Evolutionary conservation across 495 filamentous ascomycete species (phyloP).

Genomic region (Chaetomidium leptoderma): DNA sequence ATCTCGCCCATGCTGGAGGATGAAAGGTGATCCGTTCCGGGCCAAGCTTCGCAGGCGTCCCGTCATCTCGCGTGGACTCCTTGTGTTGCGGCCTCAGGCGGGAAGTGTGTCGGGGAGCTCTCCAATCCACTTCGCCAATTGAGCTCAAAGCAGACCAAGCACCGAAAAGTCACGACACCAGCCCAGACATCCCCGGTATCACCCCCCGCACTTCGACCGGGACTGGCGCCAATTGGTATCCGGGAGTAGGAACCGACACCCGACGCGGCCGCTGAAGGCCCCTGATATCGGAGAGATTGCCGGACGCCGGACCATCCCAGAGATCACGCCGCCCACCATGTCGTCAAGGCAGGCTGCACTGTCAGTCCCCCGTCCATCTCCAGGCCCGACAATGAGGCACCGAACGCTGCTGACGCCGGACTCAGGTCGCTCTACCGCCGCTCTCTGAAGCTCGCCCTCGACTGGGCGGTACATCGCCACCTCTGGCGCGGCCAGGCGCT

Average conservation of each 20-base stretch:
- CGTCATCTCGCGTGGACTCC: too few relatives aligned
- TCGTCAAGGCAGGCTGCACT: slow-evolving; percentile 44
- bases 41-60: too few relatives aligned
- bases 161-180: slow-evolving; percentile 14
- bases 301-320: not conserved
- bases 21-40: slow-evolving; percentile 6
- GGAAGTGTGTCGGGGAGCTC: not conserved
- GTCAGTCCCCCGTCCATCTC: slow-evolving; percentile 31
- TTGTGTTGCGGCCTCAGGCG: slow-evolving; percentile 18
- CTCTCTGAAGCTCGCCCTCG: slow-evolving; percentile 84
- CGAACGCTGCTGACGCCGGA: slow-evolving; percentile 14
- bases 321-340: slow-evolving; percentile 34
- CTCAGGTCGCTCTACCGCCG: slow-evolving; percentile 86
- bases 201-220: not conserved
- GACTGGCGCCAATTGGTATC: not conserved
- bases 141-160: slow-evolving; percentile 19
- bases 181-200: not conserved
- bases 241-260: not conserved
- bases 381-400: not conserved
- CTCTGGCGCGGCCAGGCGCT: slow-evolving; percentile 93
- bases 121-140: slow-evolving; percentile 23
- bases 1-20: not conserved
- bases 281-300: not conserved
- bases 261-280: slow-evolving; percentile 3
- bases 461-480: slow-evolving; percentile 87